Percentiles rank a stretch among this genome's conserved stretches.
phyloP scores from a whole-genome alignment of 768 basidiomycete genomes.

The Russula lepida region DNA sequence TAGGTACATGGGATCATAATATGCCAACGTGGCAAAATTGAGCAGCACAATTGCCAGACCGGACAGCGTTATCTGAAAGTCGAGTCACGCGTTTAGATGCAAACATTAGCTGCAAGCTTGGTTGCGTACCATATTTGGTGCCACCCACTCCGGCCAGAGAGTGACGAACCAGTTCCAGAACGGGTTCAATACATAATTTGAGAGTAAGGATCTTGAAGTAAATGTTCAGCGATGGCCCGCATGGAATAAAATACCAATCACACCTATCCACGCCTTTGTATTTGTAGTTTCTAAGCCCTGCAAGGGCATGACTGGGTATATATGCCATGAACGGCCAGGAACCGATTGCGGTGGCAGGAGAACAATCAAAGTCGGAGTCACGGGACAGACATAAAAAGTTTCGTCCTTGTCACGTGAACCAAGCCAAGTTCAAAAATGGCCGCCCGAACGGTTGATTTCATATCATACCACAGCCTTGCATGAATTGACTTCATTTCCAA shows the following conservation, averaged over 20 bases:
- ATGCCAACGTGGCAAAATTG: constrained; percentile 78
- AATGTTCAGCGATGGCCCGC: neutral
- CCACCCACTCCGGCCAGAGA: constrained; percentile 75
- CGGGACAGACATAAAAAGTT: neutral
- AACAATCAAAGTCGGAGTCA: neutral
- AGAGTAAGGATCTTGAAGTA: constrained; percentile 55
- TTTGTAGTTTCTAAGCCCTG: constrained; percentile 66
- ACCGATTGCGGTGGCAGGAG: neutral
- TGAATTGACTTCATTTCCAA: neutral
- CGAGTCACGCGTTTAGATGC: neutral
- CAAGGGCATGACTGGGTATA: constrained; percentile 56
- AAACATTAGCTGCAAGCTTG: constrained; percentile 5
- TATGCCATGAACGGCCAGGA: constrained; percentile 42
- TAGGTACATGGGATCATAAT: constrained; percentile 74
- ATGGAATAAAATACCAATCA: constrained; percentile 22
- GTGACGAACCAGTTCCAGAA: constrained; percentile 92
- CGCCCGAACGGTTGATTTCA: neutral
- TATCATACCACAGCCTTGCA: neutral
- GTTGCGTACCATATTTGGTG: constrained; percentile 77
- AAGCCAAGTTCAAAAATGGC: too few species aligned
- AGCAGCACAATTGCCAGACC: constrained; percentile 74
- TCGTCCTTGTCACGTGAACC: too few species aligned
- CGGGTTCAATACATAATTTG: constrained; percentile 67
- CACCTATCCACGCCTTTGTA: constrained; percentile 81
- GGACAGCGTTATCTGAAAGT: constrained; percentile 73